Evolutionary conservation across 495 filamentous ascomycete species (phyloP), one percentile per base, ranked within the genome.

Genomic region (Aspergillus olivimuriae): DNA sequence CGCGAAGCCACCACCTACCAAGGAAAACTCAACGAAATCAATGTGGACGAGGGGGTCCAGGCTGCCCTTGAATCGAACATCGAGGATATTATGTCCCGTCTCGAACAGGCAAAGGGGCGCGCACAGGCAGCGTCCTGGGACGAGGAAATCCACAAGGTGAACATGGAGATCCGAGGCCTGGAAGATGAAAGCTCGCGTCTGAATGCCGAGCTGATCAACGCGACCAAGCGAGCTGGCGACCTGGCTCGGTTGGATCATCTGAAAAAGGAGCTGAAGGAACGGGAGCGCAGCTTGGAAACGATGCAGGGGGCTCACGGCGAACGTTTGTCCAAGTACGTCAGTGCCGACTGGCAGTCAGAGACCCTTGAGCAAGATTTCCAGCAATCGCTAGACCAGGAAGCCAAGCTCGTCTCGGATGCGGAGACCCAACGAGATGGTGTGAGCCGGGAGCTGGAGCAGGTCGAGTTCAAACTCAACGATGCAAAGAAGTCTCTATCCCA

Each of bases 1-100:
- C 78, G 69, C 46, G 84, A 83, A 39, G 75, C 81, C 8, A 58
- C 60, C 8, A 55, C 53, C 4, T 72, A 86, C 10, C 85, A 91
- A 50, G 65, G 61, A 24, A 81, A 84, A 11, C 63, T 92, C 7
- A 74, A 81, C 50, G 68, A 63, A 6, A 80, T 97, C 39, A 76
- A 83, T 11, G 72, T 89, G 32, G 91, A 95, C 51, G 90, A 95
- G 65, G 90, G 88, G 10, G 74, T 78, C 19, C 83, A 86, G 55
- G 82, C 83, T 22, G 69, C 83, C 3, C 72, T 94, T 10, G 82
- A 89, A 44, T 76, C 82, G 3, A 82, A 82, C 31, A 70, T 84
- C 28, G 76, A 81, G 40, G 87, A 94, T 20, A 70, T 83, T 4
- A 77, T 81, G 48, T 65, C 73, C 3, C 74, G 65, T 34, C 73